These are phyloP conservation scores for Dispira parvispora DNA, from an alignment of 192 early-diverging fungal species.

Conservation along the genomic window DNA sequence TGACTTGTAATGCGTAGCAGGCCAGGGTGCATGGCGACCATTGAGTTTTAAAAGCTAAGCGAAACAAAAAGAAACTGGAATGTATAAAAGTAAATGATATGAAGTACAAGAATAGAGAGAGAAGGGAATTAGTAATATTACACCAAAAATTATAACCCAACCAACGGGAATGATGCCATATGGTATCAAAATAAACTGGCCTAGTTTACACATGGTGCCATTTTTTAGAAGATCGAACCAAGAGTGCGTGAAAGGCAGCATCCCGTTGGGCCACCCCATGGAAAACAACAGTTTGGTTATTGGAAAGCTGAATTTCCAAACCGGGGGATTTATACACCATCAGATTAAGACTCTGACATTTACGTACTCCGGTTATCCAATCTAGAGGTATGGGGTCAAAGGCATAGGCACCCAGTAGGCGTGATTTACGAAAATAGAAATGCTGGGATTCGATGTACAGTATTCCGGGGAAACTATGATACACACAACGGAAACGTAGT, in stretches of 20 bases:
- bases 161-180: neutral
- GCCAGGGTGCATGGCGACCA: too few species aligned
- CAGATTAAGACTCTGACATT: constrained; percentile 19
- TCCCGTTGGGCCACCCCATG: constrained; percentile 20
- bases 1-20: too few species aligned
- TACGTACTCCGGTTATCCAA: constrained; percentile 1
- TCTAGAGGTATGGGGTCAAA: constrained; percentile 4
- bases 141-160: neutral
- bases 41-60: too few species aligned
- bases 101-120: too few species aligned
- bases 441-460: constrained; percentile 17
- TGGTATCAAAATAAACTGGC: neutral
- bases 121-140: too few species aligned
- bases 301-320: constrained; percentile 19
- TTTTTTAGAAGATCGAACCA: constrained; percentile 1
- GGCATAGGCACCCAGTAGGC: neutral
- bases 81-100: too few species aligned
- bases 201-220: constrained; percentile 1
- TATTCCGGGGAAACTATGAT: constrained; percentile 20
- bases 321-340: constrained; percentile 20
- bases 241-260: constrained; percentile 19
- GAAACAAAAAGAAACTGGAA: too few species aligned
- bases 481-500: constrained; percentile 19
- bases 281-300: constrained; percentile 14
- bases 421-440: constrained; percentile 16